A percentile compares a stretch with the other conserved stretches of the same genome.
Evolutionary conservation across 169 alveolate species (phyloP).

Genomic region (Plasmodium cynomolgi): DNA sequence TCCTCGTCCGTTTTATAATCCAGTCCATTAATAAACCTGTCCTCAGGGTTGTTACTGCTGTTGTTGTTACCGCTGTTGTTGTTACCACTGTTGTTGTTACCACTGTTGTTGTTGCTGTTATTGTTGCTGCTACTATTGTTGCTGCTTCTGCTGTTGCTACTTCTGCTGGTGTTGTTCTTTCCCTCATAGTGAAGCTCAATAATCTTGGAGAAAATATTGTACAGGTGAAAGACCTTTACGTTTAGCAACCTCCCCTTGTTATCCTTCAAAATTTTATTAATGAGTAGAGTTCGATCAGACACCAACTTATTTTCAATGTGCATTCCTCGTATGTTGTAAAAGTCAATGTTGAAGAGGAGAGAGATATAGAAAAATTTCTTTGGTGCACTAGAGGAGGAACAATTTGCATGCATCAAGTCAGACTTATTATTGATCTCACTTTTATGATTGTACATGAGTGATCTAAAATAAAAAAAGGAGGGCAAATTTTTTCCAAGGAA

Average conservation of each 20-base stretch:
- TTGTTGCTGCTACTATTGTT: too few relatives aligned
- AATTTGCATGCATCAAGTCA: not conserved
- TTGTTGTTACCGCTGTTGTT: not conserved
- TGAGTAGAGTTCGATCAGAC: constrained; percentile 24
- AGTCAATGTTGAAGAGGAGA: constrained; percentile 35
- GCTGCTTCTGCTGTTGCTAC: not conserved
- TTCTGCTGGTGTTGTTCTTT: not conserved
- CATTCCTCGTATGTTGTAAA: constrained; percentile 56
- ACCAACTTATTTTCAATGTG: constrained; percentile 60
- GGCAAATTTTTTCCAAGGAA: constrained; percentile 12
- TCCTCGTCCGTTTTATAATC: constrained; percentile 58
- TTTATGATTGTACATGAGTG: constrained; percentile 16
- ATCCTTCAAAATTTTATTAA: constrained; percentile 34
- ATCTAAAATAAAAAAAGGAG: constrained; percentile 28
- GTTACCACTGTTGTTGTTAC: not conserved
- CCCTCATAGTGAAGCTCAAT: constrained; percentile 41
- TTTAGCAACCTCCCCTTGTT: constrained; percentile 43
- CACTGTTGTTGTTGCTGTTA: not conserved
- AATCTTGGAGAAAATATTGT: constrained; percentile 58
- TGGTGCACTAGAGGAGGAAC: not conserved
- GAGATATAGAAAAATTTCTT: constrained; percentile 44
- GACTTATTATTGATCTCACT: not conserved
- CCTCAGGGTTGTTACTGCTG: not conserved
- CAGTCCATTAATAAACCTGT: not conserved
- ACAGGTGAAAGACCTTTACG: constrained; percentile 50